Base-by-base conservation (phyloP, 768 basidiomycete species). In the Podaxis rugospora region DNA sequence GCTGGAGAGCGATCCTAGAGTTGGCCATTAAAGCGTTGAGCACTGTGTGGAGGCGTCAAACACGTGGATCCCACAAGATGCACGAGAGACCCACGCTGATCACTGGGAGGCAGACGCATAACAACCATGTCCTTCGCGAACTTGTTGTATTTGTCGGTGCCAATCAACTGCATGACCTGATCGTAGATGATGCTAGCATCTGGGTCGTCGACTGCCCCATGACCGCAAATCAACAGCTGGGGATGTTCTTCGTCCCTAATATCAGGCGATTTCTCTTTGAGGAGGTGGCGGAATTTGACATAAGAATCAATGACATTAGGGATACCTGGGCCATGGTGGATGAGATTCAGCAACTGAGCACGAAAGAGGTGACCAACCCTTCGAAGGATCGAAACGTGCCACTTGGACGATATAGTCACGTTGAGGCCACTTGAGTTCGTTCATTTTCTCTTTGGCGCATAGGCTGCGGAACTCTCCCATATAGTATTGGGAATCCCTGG, bases 161-260 rank as follows among this genome's bases (percentile, higher is more conserved):
- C 67, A 47, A 92, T 80, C 64, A 88, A 74, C 63, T 84, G 81
- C 69, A 89, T 81, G 63, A 87, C 79, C 69, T 92, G 82, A 65
- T 93, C 92, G 70, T 93, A 93, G 72, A 93, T 93, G 77, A 92
- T 91, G 73, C 87, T 92, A 13, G 93, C 93, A 78, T 97, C 93
- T 14, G 93, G 95, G 73, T 97, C 95, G 66, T 97, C 95, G 62
- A 97, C 93, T 27, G 90, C 90, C 57, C 93, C 93, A 70, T 97
- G 95, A 21, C 95, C 95, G 71, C 91, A 92, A 65, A 93, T 73
- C 67, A 93, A 76, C 65, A 93, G 73, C 71, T 93, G 92, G 59
- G 92, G 92, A 46, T 79, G 77, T 55, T 87, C 84, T 5, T 83
- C 78, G 37, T 76, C 76, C 11, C 65, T 67, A 51, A 82, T 66